Percentiles rank a stretch among this genome's conserved stretches.
These are phyloP conservation scores for Arthrobotrys megalospora DNA, from an alignment of 2,329 filamentous ascomycete species.

Conservation along the genomic window DNA sequence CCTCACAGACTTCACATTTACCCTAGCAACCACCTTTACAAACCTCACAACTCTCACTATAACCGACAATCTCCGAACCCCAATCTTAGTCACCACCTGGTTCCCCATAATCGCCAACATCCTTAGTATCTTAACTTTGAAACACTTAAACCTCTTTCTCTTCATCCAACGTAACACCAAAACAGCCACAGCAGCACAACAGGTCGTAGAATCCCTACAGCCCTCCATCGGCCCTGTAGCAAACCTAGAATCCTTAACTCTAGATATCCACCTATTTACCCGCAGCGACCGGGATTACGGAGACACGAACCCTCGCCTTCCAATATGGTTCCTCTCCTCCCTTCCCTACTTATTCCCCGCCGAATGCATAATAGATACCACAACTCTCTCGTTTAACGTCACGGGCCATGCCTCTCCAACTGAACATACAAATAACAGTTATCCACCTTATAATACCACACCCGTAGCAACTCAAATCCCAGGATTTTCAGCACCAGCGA, in stretches of 20 bases:
- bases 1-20: not conserved
- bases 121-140: constrained; percentile 4
- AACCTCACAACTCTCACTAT: not conserved
- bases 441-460: not conserved
- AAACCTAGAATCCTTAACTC: not conserved
- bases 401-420: not conserved
- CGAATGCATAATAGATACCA: not conserved
- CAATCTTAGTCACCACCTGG: not conserved
- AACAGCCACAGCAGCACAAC: not conserved
- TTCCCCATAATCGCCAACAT: not conserved
- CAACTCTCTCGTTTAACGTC: not conserved
- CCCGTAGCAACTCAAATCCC: not conserved
- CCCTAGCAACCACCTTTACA: not conserved
- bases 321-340: constrained; percentile 6
- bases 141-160: not conserved
- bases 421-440: not conserved
- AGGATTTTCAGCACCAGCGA: not conserved
- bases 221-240: not conserved
- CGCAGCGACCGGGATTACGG: not conserved
- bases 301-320: not conserved
- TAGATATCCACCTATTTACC: constrained; percentile 1
- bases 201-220: not conserved
- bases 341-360: not conserved
- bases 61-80: constrained; percentile 2
- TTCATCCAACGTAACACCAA: not conserved